Conservation (phyloP, 176 grass and related monocot species). For the Pontederia paniculata region DNA sequence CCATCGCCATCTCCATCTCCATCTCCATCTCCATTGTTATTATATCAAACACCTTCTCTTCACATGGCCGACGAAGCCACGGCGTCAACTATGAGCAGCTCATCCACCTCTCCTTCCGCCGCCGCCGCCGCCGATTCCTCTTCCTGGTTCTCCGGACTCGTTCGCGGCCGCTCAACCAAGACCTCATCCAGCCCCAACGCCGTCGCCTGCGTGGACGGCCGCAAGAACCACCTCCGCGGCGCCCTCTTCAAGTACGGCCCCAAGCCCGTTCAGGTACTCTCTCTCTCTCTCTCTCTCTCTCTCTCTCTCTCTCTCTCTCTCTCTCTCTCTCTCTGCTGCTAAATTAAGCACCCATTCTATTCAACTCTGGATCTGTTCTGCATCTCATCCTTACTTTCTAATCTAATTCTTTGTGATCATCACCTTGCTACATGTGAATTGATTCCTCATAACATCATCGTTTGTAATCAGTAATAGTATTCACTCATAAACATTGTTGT, state of each 20-base stretch:
- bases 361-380: background rate
- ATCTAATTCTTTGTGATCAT: no score
- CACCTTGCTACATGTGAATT: no score
- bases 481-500: no score
- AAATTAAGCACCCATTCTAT: no score
- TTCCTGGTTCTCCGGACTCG: constrained; percentile 73
- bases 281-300: no score
- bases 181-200: constrained; percentile 17
- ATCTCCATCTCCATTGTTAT: no score
- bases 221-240: constrained; percentile 55
- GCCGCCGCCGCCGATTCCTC: constrained; percentile 17
- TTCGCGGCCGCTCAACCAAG: constrained; percentile 35
- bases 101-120: constrained; percentile 17
- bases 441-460: no score
- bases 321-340: background rate
- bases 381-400: background rate
- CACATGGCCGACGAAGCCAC: background rate
- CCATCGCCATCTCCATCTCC: no score
- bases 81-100: background rate
- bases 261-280: constrained; percentile 61
- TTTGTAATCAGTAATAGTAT: no score
- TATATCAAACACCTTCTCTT: no score
- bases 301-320: no score
- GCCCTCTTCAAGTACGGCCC: constrained; percentile 87
- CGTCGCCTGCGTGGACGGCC: constrained; percentile 17